phyloP scores from a whole-genome alignment of 306 rosid species.

The Rosa multiflora region DNA sequence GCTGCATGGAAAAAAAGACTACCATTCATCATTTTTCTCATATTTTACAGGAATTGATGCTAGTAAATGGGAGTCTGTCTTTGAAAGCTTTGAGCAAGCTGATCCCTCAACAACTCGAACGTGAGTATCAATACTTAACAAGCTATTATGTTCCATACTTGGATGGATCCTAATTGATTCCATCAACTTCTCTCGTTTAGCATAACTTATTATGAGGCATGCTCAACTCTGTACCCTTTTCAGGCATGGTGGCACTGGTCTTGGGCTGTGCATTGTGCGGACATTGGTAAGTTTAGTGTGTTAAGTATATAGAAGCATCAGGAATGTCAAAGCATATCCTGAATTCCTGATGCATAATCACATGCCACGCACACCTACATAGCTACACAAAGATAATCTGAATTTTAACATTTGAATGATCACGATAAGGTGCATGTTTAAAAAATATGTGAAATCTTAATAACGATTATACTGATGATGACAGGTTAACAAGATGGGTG shows the following conservation, averaged over 20 bases:
- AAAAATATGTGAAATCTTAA: background rate
- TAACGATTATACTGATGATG: constrained; percentile 9
- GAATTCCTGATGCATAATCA: background rate
- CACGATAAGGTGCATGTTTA: background rate
- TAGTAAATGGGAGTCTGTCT: constrained; percentile 95
- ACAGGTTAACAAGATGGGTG: constrained; percentile 97
- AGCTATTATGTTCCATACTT: background rate
- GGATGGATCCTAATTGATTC: background rate
- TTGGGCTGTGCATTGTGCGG: constrained; percentile 95
- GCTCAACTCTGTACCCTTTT: constrained; percentile 26
- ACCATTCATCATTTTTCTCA: background rate
- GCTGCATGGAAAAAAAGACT: background rate
- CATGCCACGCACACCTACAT: background rate
- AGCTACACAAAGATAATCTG: background rate
- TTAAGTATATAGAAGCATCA: constrained; percentile 17
- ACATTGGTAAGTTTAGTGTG: constrained; percentile 68
- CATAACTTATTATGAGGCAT: background rate
- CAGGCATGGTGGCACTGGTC: constrained; percentile 99
- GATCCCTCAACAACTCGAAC: constrained; percentile 97
- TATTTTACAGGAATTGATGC: constrained; percentile 79
- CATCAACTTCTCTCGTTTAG: background rate
- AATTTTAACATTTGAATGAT: background rate
- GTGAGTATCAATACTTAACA: constrained; percentile 42
- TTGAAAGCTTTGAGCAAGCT: constrained; percentile 99
- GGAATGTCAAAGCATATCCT: constrained; percentile 17